Base-by-base conservation (phyloP, 2,329 filamentous ascomycete genomes). In the Aurifilum marmelostoma region DNA sequence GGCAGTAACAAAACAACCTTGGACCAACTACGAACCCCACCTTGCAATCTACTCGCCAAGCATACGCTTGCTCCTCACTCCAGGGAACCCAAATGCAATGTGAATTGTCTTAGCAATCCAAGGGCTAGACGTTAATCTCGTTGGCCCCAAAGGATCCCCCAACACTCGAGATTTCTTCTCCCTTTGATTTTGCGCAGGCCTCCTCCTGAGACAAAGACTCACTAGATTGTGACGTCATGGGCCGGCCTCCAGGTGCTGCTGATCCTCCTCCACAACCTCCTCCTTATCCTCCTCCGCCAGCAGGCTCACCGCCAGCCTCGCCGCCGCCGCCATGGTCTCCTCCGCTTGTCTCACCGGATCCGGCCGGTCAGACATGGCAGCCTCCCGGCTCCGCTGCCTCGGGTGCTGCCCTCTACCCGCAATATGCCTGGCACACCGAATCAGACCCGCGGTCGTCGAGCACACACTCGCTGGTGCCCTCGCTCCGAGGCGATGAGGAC, bases 401-500 rank as follows among this genome's bases (percentile, higher is more conserved):
- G 5, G 52, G n/a, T 8, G 34, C 4, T 34, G 59, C 60, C 61
- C 67, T 69, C 5, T 66, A 59, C 14, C 65, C 69, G 16, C 52
- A 67, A 61, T 50, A 71, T 50, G 63, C 67, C 12, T 73, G 73
- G 73, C 66, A 71, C 18, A 70, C 67, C 1, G 54, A 21, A 6
- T 47, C 43, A 21, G 85, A 87, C 64, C 83, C 84, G 37, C 81
- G 85, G 52, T 78, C 80, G 47, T 86, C 84, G 5, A 87, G 85
- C 34, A 80, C 82, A 1, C 81, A 83, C 73, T 84, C 82, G 3
- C 76, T 83, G 43, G 73, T 75, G 58, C 77, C 81, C 52, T 82
- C 82, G 24, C 73, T 81, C n/a, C 73, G 75, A 5, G 71, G 73
- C 60, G 73, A 76, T 34, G 75, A 73, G 70, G 75, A 72, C 69